These are phyloP conservation scores for Talaromyces sp. DNA, from an alignment of 2,329 filamentous ascomycete genomes.

Conservation along the genomic window DNA sequence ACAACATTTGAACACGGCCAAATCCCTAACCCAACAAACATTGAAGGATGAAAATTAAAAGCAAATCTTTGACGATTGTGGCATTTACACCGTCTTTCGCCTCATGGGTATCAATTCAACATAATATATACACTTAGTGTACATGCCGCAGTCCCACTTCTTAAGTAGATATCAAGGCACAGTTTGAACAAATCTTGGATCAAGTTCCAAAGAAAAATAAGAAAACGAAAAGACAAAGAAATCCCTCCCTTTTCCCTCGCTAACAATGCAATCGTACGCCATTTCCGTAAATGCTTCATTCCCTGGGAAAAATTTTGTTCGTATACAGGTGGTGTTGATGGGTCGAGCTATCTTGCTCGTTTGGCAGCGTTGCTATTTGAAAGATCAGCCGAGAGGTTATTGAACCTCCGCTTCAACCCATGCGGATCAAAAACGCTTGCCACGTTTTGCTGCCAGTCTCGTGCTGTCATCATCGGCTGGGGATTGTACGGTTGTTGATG, in stretches of 20 bases:
- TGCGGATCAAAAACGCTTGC: constrained; percentile 43
- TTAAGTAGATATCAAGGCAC: background rate
- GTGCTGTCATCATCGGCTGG: constrained; percentile 36
- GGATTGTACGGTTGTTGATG: constrained; percentile 21
- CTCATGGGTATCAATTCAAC: background rate
- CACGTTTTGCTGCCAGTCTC: constrained; percentile 44
- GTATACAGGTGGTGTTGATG: background rate
- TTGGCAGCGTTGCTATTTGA: constrained; percentile 24
- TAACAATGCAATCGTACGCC: background rate
- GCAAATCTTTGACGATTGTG: background rate
- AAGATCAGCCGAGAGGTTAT: constrained; percentile 29
- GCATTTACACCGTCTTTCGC: background rate
- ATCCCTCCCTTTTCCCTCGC: background rate
- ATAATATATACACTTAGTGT: constrained; percentile 2
- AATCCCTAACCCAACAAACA: background rate
- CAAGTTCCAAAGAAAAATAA: background rate
- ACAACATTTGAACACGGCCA: background rate
- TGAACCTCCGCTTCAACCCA: constrained; percentile 40
- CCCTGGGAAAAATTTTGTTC: background rate
- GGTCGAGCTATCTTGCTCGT: constrained; percentile 21
- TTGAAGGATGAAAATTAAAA: background rate
- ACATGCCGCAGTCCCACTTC: background rate
- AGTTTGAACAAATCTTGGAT: background rate
- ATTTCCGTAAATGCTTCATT: background rate
- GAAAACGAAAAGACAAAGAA: background rate